Percentiles rank a stretch among this genome's conserved stretches.
These are phyloP conservation scores for Seiridium cupressi DNA, from an alignment of 2,329 filamentous ascomycete genomes.

Conservation along the genomic window DNA sequence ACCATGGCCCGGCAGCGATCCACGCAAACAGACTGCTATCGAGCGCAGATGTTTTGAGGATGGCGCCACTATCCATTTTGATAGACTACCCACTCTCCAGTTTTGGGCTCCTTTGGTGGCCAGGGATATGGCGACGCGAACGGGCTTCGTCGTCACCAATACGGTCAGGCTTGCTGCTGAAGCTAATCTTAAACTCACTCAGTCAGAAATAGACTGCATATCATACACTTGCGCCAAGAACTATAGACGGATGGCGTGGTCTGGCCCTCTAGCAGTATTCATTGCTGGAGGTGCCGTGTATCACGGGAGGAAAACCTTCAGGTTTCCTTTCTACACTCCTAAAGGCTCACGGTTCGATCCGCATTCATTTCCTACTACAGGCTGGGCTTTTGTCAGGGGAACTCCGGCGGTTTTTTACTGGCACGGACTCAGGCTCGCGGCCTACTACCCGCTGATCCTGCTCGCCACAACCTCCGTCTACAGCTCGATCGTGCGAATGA, in stretches of 20 bases:
- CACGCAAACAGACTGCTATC: constrained; percentile 12
- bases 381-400: constrained; percentile 22
- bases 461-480: constrained; percentile 27
- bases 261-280: constrained; percentile 20
- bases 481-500: constrained; percentile 24
- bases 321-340: constrained; percentile 39
- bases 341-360: constrained; percentile 28
- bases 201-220: constrained; percentile 24
- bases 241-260: constrained; percentile 28
- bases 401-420: constrained; percentile 26
- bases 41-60: constrained; percentile 21
- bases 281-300: constrained; percentile 24
- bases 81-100: constrained; percentile 14
- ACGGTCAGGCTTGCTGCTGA: constrained; percentile 5
- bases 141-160: constrained; percentile 8
- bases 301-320: constrained; percentile 29
- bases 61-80: constrained; percentile 26
- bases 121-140: background rate
- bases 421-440: constrained; percentile 33
- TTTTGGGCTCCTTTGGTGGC: constrained; percentile 12
- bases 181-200: constrained; percentile 20
- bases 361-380: constrained; percentile 24
- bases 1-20: constrained; percentile 21
- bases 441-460: constrained; percentile 27
- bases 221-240: constrained; percentile 20